Base-by-base conservation (phyloP, 352 stramenopile species). In the Elongisporangium prolatum region DNA sequence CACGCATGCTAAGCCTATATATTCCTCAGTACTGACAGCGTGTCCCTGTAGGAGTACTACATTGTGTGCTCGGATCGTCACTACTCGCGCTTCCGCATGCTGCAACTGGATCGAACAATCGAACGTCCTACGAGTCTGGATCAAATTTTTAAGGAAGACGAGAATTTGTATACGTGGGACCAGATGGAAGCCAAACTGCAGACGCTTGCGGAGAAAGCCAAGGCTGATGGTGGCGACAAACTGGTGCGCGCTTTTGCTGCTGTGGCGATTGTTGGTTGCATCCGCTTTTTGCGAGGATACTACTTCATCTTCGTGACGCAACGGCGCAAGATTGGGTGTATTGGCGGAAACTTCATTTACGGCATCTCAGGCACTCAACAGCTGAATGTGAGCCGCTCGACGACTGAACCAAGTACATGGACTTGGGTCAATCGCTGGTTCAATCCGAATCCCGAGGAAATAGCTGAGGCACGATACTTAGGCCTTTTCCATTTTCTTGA, bases 261-360 rank as follows among this genome's bases (percentile, higher is more conserved):
- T 0, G 98, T 98, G 48, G 97, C 96, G 16, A 97, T 99, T 65
- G 86, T 99, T 6, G 97, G 97, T 2, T 99, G 98, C 62, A 91
- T 99, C 49, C 93, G 95, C 20, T 99, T 99, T 74, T 73, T 99
- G 50, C 91, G 98, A 52, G 98, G 91, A 59, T 99, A 98, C 74
- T 99, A 99, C 75, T 89, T 99, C 21, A 98, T 97, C 38, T 88
- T 99, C 37, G 98, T 98, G 37, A 99, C 97, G 2, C 93, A 98
- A 64, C 84, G 94, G 52, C 88, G 86, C 9, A 98, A 99, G 65
- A 97, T 99, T 14, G 97, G 96, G 0, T 97, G 86, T 56, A 98
- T 98, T 59, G 94, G 94, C n/a, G 85, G 86, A 17, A 97, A 98
- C 67, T 95, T 90, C 24, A 97, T 99, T 57, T 99, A 99, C 67